Base-by-base conservation (phyloP, 495 filamentous ascomycete species). In the Paragyromitra xinjiangensis region DNA sequence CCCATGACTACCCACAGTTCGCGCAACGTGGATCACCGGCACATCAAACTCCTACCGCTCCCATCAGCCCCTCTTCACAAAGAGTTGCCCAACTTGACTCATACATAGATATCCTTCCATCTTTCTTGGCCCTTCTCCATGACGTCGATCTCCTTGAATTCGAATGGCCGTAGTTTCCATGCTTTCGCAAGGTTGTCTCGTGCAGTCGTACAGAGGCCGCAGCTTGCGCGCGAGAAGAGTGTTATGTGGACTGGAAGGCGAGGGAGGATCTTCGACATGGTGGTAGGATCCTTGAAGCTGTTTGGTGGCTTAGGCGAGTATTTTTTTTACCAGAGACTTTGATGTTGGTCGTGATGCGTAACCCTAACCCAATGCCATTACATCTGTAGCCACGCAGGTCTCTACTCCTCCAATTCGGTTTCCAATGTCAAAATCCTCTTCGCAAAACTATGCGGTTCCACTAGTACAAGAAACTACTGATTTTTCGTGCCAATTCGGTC, bases 221-320 rank as follows among this genome's bases (percentile, higher is more conserved):
- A 81, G 16, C 64, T 66, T 9, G 75, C 24, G 24, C 79, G 80
- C 1, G 74, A 69, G 62, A 78, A 81, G 53, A 81, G 66, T 8
- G 79, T 81, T 39, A 81, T 77, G 64, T 81, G 80, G 50, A 81
- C 39, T 56, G 80, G 79, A 29, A 81, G 80, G 19, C 74, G 80
- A 29, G 64, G 69, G 39, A 69, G 64, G 29, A 75, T 59, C 48
- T 40, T 50, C 7, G 68, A 39, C 71, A 67, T 73, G 19, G 8
- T 45, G n/a, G 12, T 64, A 4, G 45, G 37, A 19, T 51, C 11
- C 12, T 34, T 22, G 37, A 24, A 11, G 58, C 22, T 34, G 42
- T 3, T 58, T 61, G 53, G 19, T 34, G 29, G 29, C 29, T 34
- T 3, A 34, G 29, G 3, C 29, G 29, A 34, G 29, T 34, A 34